Evolutionary conservation across 1,284 basidiomycete genomes (phyloP), one percentile per base, ranked within the genome.

Genomic region (Trichosporon inkin): DNA sequence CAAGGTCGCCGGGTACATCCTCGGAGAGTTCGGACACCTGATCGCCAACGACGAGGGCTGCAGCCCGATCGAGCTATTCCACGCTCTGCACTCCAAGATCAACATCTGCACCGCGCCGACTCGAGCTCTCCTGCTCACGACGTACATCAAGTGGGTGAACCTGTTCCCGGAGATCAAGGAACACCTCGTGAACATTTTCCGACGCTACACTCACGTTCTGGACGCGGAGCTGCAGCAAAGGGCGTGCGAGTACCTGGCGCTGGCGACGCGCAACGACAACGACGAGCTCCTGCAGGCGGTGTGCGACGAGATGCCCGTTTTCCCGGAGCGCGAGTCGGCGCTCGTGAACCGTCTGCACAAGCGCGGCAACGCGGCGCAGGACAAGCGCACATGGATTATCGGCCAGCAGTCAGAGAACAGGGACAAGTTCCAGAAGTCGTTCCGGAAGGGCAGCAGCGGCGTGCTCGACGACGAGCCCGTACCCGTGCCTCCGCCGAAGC

Each of bases 221-320:
- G 95, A 99, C 75, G 88, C 94, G 19, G 96, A 99, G 73, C 83
- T 99, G 5, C 96, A 99, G 78, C 96, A 99, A 77, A 87, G 96
- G 51, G 96, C 96, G 41, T 99, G 95, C 84, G 93, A 98, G 78
- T 97, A 92, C 75, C 89, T 89, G 64, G 88, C 90, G 0, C 82
- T 98, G 16, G 88, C 92, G 8, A 86, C 82, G 17, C 83, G 89
- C 20, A 80, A 86, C 28, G 91, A 94, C 44, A 88, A 92, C 41
- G 93, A 98, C 71, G 93, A 94, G 69, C 82, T 98, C 40, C 80
- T 99, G 57, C 90, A 94, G 73, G 89, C 90, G 60, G 86, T 99
- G 13, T 98, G 94, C 78, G 96, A 98, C 75, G 96, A 99, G 80
- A 99, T 99, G 88, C 96, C 96, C 6, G 92, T 95, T 0, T 99